Conservation (phyloP, 1,139 yeast genomes). For the Taphrina betulina region DNA sequence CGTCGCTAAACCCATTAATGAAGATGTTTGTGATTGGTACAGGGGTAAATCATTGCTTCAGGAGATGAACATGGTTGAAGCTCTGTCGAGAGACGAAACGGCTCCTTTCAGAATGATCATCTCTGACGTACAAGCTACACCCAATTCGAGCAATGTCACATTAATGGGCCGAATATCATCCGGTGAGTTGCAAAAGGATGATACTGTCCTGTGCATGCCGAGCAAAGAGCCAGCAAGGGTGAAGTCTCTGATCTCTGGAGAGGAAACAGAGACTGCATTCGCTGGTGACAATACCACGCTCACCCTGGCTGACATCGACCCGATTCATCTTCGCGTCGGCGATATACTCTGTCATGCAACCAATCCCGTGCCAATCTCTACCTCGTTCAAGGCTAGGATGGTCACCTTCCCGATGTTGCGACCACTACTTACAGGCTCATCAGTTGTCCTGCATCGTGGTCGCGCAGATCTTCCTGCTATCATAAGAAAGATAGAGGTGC, state of each 20-base stretch:
- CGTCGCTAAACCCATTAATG: constrained; percentile 53
- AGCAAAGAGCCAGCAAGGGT: constrained; percentile 16
- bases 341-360: constrained; percentile 63
- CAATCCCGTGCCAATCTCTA: constrained; percentile 52
- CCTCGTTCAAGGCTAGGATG: constrained; percentile 57
- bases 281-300: constrained; percentile 71
- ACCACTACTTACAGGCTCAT: constrained; percentile 81
- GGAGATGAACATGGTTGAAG: constrained; percentile 7
- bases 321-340: constrained; percentile 65
- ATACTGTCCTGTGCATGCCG: constrained; percentile 23
- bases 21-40: constrained; percentile 37
- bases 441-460: constrained; percentile 78
- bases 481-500: constrained; percentile 53
- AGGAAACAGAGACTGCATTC: constrained; percentile 50
- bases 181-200: constrained; percentile 20
- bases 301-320: constrained; percentile 53
- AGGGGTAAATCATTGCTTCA: constrained; percentile 9
- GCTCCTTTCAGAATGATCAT: constrained; percentile 24
- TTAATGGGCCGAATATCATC: constrained; percentile 11
- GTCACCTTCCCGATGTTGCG: constrained; percentile 66
- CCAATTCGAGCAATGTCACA: constrained; percentile 26
- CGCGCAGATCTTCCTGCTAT: constrained; percentile 75
- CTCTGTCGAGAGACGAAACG: constrained; percentile 3
- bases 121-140: constrained; percentile 23
- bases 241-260: constrained; percentile 1